phyloP scores from a whole-genome alignment of 2,329 filamentous ascomycete species.

The Neofusicoccum sp. region DNA sequence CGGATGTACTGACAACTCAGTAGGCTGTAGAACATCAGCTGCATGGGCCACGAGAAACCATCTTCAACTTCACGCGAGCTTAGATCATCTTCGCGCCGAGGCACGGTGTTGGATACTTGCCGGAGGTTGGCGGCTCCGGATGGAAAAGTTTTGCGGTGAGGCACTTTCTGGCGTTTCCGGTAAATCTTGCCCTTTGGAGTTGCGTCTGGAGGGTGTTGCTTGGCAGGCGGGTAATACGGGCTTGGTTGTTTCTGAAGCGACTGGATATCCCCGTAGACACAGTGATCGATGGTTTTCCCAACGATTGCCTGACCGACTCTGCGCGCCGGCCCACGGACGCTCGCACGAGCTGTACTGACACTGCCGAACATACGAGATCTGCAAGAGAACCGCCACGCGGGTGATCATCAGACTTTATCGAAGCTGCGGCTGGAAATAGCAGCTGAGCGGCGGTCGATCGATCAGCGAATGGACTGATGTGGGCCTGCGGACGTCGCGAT shows the following conservation, averaged over 20 bases:
- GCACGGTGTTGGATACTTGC: too few species aligned
- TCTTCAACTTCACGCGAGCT: too few species aligned
- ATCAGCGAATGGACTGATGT: not conserved
- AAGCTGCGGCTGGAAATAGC: not conserved
- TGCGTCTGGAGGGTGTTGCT: slow-evolving; percentile 1
- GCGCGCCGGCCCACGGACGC: not conserved
- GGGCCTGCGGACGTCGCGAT: too few species aligned
- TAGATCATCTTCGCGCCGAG: too few species aligned
- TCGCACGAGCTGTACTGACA: not conserved
- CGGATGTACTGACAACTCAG: too few species aligned
- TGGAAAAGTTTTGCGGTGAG: too few species aligned
- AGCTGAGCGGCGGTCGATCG: not conserved
- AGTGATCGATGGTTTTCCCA: not conserved
- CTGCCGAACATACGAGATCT: not conserved
- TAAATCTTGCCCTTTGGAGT: not conserved
- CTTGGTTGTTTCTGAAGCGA: not conserved
- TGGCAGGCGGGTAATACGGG: slow-evolving; percentile 1
- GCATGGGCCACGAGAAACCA: too few species aligned
- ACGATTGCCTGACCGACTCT: not conserved
- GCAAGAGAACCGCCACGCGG: not conserved
- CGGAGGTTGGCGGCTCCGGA: too few species aligned
- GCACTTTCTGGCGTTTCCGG: not conserved
- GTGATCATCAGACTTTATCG: slow-evolving; percentile 8
- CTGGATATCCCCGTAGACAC: not conserved
- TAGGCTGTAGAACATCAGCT: too few species aligned